These are phyloP conservation scores for Hyphodiscus sp. DNA, from an alignment of 2,329 filamentous ascomycete genomes.

Conservation along the genomic window DNA sequence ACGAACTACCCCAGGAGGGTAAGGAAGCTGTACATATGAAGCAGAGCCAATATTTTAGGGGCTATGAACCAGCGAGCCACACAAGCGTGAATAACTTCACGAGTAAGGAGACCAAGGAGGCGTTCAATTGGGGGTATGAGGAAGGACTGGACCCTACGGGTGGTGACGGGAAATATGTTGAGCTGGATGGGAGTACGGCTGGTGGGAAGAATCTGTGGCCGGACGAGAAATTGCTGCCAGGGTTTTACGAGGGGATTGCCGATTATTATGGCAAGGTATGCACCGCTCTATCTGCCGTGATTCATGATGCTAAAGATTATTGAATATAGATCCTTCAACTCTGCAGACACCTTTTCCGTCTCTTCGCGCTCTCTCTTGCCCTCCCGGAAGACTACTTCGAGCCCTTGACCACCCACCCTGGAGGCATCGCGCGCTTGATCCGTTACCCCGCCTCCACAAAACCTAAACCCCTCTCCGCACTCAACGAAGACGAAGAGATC, in stretches of 20 bases:
- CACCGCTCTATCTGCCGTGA: neutral
- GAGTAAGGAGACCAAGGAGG: constrained; percentile 42
- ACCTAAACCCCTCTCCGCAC: constrained; percentile 21
- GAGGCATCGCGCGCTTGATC: constrained; percentile 39
- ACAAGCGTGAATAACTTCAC: constrained; percentile 40
- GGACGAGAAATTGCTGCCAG: constrained; percentile 21
- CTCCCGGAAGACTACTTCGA: constrained; percentile 37
- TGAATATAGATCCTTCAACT: constrained; percentile 29
- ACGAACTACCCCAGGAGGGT: constrained; percentile 36
- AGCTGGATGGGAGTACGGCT: constrained; percentile 24
- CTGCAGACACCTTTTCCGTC: constrained; percentile 32
- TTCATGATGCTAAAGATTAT: neutral
- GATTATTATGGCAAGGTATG: constrained; percentile 25
- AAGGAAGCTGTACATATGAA: constrained; percentile 37
- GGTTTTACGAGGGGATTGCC: constrained; percentile 26
- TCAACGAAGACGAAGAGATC: constrained; percentile 25
- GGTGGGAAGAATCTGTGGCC: constrained; percentile 26
- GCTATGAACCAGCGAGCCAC: constrained; percentile 42
- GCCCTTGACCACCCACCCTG: constrained; percentile 36
- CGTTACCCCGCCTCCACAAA: constrained; percentile 41
- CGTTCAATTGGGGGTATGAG: constrained; percentile 30
- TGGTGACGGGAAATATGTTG: constrained; percentile 29
- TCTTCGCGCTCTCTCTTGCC: constrained; percentile 34
- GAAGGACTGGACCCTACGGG: constrained; percentile 25
- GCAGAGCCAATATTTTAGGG: constrained; percentile 35